phyloP scores from a whole-genome alignment of 2,329 filamentous ascomycete genomes.

The Paramyrothecium roridum region DNA sequence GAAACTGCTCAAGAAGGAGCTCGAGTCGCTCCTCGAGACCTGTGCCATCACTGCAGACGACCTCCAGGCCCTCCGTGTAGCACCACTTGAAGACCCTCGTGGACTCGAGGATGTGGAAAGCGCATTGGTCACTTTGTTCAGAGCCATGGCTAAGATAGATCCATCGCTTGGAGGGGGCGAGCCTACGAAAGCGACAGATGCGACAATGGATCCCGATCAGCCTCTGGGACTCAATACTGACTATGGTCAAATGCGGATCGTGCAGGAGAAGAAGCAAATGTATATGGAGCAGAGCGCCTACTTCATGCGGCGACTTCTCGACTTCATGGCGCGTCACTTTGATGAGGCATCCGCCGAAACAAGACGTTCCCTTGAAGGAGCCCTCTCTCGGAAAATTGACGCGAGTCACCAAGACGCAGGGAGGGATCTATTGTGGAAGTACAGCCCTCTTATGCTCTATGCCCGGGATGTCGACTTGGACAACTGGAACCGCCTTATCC shows the following conservation, averaged over 20 bases:
- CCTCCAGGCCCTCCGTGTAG: slow-evolving; percentile 69
- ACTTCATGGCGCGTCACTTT: slow-evolving; percentile 81
- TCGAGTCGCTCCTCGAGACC: slow-evolving; percentile 84
- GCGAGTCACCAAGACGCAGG: slow-evolving; percentile 67
- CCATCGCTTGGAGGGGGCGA: slow-evolving; percentile 64
- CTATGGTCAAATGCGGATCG: slow-evolving; percentile 85
- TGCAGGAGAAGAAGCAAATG: slow-evolving; percentile 90
- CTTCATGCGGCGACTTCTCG: slow-evolving; percentile 76
- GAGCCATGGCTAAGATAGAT: slow-evolving; percentile 91
- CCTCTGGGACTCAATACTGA: slow-evolving; percentile 62
- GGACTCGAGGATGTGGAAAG: slow-evolving; percentile 76
- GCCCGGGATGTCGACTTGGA: slow-evolving; percentile 77
- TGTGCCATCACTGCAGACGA: slow-evolving; percentile 79
- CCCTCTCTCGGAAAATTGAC: slow-evolving; percentile 65
- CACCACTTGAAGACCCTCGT: slow-evolving; percentile 66
- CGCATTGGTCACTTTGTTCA: slow-evolving; percentile 78
- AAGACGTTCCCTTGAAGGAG: slow-evolving; percentile 59
- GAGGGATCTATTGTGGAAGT: slow-evolving; percentile 77
- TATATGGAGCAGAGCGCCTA: slow-evolving; percentile 73
- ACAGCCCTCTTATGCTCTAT: slow-evolving; percentile 84
- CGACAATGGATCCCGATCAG: slow-evolving; percentile 39
- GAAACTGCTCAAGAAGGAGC: slow-evolving; percentile 85
- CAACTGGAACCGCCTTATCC: slow-evolving; percentile 78
- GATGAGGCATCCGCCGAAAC: slow-evolving; percentile 71
- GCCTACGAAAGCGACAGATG: slow-evolving; percentile 42